phyloP scores from a whole-genome alignment of 2,329 filamentous ascomycete genomes.

The Ascocoryne sarcoides region DNA sequence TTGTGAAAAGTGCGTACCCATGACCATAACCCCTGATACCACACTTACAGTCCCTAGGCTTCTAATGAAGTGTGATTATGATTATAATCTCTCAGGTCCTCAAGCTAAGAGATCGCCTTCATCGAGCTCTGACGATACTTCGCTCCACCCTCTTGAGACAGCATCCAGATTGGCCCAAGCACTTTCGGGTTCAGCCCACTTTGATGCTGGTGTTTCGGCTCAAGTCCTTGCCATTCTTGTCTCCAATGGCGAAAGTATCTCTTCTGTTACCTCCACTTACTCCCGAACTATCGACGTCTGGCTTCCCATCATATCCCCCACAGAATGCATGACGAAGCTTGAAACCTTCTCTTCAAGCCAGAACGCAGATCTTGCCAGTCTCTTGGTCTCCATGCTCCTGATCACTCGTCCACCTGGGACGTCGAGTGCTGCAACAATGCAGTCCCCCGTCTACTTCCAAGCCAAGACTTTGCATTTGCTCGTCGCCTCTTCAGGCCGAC shows the following conservation, averaged over 20 bases:
- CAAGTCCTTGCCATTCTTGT: slow-evolving; percentile 14
- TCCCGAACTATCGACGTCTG: slow-evolving; percentile 18
- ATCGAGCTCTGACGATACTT: slow-evolving; percentile 7
- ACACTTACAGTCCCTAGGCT: too few species aligned
- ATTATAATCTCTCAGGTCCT: slow-evolving; percentile 5
- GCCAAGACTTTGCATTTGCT: slow-evolving; percentile 12
- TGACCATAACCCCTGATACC: too few species aligned
- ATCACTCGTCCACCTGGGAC: slow-evolving; percentile 8
- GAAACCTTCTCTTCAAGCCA: slow-evolving; percentile 10
- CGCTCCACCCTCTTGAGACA: slow-evolving; percentile 7
- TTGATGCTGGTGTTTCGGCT: slow-evolving; percentile 6
- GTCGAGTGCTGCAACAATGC: slow-evolving; percentile 7
- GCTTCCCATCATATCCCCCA: slow-evolving; percentile 15
- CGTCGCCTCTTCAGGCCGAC: slow-evolving; percentile 11
- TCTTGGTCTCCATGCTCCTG: slow-evolving; percentile 17
- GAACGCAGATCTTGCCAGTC: slow-evolving; percentile 9
- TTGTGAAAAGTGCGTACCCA: slow-evolving; percentile 13
- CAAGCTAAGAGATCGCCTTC: slow-evolving; percentile 6
- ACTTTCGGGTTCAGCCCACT: slow-evolving; percentile 1
- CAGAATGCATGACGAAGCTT: slow-evolving; percentile 7
- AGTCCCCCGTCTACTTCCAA: slow-evolving; percentile 12
- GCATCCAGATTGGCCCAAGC: slow-evolving; percentile 9
- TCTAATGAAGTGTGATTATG: slow-evolving; percentile 17
- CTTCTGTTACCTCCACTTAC: slow-evolving; percentile 11
- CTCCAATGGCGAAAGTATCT: slow-evolving; percentile 10